phyloP scores from a whole-genome alignment of 1,139 yeast genomes.

The Debaryomyces sp. region DNA sequence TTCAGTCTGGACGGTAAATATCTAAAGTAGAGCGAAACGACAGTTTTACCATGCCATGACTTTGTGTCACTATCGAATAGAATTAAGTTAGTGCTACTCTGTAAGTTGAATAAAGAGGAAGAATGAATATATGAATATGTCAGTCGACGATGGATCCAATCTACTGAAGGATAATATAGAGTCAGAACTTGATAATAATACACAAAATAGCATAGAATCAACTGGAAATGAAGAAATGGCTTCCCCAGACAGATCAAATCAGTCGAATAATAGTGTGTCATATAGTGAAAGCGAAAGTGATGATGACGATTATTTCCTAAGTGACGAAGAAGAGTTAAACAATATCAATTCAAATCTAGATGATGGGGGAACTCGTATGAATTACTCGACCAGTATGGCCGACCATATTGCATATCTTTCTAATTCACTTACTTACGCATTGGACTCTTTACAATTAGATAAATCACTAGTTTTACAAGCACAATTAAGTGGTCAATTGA shows the following conservation, averaged over 20 bases:
- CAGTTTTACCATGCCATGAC: background rate
- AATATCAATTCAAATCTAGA: background rate
- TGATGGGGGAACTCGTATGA: conserved; percentile 5
- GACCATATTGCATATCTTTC: conserved; percentile 55
- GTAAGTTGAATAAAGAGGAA: background rate
- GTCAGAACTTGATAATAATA: background rate
- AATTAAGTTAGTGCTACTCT: background rate
- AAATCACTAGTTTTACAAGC: conserved; percentile 71
- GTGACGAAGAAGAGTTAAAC: conserved; percentile 35
- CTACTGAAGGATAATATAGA: background rate
- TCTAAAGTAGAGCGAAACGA: conserved; percentile 1
- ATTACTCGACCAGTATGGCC: conserved; percentile 15
- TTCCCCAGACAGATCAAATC: background rate
- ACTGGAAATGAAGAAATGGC: background rate
- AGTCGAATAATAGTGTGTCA: background rate
- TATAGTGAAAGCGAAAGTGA: conserved; percentile 13
- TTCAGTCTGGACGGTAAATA: background rate
- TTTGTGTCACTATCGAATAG: conserved; percentile 9
- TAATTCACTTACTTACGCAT: conserved; percentile 50
- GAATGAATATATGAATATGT: background rate
- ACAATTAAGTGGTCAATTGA: conserved; percentile 68
- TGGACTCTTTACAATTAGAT: conserved; percentile 65
- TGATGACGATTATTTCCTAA: conserved; percentile 41
- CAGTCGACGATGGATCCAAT: background rate
- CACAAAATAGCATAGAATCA: background rate